Percentiles rank a stretch among this genome's conserved stretches.
phyloP scores from a whole-genome alignment of 148 eudicot species.

The Talinum fruticosum region DNA sequence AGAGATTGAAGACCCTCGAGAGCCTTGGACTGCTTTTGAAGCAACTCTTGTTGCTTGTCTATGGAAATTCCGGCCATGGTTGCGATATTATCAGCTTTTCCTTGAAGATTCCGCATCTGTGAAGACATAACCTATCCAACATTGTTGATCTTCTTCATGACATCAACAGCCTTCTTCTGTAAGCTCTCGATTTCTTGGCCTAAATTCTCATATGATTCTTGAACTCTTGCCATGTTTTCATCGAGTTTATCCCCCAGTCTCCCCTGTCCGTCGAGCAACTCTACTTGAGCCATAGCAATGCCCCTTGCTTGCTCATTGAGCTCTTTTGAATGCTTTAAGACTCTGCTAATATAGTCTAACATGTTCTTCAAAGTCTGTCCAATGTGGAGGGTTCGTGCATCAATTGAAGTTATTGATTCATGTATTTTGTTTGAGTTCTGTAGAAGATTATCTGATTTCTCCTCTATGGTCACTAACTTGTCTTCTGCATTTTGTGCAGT shows the following conservation, averaged over 20 bases:
- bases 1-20: constrained; percentile 59
- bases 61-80: constrained; percentile 48
- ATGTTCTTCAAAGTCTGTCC: constrained; percentile 45
- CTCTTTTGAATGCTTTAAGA: constrained; percentile 42
- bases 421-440: constrained; percentile 45
- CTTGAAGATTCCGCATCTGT: constrained; percentile 54
- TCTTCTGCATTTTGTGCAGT: constrained; percentile 61
- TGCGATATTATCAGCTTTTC: constrained; percentile 66
- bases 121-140: constrained; percentile 55
- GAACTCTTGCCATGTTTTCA: constrained; percentile 46
- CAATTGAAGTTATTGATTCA: constrained; percentile 36
- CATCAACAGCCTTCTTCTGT: constrained; percentile 47
- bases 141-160: constrained; percentile 49
- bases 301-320: constrained; percentile 46
- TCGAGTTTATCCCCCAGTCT: constrained; percentile 50
- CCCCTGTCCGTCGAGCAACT: constrained; percentile 53
- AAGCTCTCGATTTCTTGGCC: constrained; percentile 43
- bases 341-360: constrained; percentile 36
- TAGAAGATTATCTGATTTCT: constrained; percentile 46
- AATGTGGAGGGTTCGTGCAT: constrained; percentile 33
- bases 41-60: constrained; percentile 68
- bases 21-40: constrained; percentile 59
- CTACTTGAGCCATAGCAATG: constrained; percentile 55
- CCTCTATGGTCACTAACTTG: constrained; percentile 58
- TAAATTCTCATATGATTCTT: constrained; percentile 48